Conservation (phyloP, 1,139 yeast species). For the Blastobotrys malaysiensis region DNA sequence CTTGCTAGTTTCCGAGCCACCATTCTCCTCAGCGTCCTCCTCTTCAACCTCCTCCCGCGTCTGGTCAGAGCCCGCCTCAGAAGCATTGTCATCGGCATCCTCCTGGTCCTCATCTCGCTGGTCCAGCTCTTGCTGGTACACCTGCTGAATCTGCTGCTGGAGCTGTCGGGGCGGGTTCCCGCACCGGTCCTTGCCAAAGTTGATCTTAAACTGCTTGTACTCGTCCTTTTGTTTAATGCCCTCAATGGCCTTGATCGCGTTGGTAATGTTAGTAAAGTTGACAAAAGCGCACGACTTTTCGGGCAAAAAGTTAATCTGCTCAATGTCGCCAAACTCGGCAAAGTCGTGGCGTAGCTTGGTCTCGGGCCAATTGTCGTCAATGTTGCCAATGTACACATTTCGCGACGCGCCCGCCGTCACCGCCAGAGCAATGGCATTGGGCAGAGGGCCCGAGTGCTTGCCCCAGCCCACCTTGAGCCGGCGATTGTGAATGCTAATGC, state of each 20-base stretch:
- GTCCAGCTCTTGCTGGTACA: conserved; percentile 3
- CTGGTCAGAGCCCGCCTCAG: background rate
- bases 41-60: background rate
- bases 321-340: conserved; percentile 82
- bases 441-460: conserved; percentile 83
- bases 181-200: conserved; percentile 92
- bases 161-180: conserved; percentile 59
- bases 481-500: conserved; percentile 72
- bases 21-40: background rate
- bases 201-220: conserved; percentile 55
- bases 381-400: conserved; percentile 80
- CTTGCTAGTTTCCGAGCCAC: background rate
- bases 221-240: conserved; percentile 49
- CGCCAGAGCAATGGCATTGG: conserved; percentile 74
- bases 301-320: conserved; percentile 79
- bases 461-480: conserved; percentile 95
- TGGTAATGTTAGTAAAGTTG: conserved; percentile 80
- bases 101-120: conserved; percentile 2
- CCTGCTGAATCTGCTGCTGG: conserved; percentile 10
- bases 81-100: background rate
- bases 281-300: conserved; percentile 91
- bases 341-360: conserved; percentile 66
- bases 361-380: conserved; percentile 51
- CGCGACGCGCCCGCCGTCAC: conserved; percentile 94
- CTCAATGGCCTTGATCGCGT: conserved; percentile 80